Conservation (phyloP, 208 protist species). For the Herpetomonas samuelpessoai region DNA sequence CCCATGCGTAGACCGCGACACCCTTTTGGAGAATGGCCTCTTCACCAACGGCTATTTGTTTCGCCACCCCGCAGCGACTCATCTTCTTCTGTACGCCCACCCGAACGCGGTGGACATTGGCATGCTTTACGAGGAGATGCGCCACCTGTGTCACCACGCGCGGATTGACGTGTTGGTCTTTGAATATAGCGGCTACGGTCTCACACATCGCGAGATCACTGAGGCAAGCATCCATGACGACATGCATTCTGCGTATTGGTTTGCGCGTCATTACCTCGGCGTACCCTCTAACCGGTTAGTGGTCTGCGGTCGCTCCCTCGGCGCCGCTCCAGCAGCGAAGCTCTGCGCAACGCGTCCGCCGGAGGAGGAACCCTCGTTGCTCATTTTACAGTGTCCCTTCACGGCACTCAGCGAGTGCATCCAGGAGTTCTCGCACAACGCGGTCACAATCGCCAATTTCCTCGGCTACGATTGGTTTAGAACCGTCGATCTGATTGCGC, state of each 20-base stretch:
- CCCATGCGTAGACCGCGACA: constrained; percentile 43
- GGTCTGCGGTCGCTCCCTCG: constrained; percentile 81
- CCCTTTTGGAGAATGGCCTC: constrained; percentile 40
- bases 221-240: constrained; percentile 65
- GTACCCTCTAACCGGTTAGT: constrained; percentile 60
- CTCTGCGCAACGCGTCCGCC: constrained; percentile 41
- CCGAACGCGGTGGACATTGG: constrained; percentile 86
- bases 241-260: constrained; percentile 64
- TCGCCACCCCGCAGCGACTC: constrained; percentile 41
- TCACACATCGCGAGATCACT: constrained; percentile 40
- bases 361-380: constrained; percentile 36
- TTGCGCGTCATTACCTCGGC: constrained; percentile 41
- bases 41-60: constrained; percentile 66
- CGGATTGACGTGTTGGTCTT: constrained; percentile 62
- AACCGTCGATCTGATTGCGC: constrained; percentile 74
- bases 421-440: constrained; percentile 56
- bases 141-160: constrained; percentile 46
- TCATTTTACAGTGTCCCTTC: constrained; percentile 78
- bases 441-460: constrained; percentile 60
- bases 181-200: constrained; percentile 86
- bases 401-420: constrained; percentile 75
- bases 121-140: constrained; percentile 67
- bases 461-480: constrained; percentile 83
- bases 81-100: constrained; percentile 81
- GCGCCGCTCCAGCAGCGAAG: constrained; percentile 49